Percentiles rank a stretch among this genome's conserved stretches.
phyloP scores from a whole-genome alignment of 2,329 filamentous ascomycete species.

The Triangularia setosa region DNA sequence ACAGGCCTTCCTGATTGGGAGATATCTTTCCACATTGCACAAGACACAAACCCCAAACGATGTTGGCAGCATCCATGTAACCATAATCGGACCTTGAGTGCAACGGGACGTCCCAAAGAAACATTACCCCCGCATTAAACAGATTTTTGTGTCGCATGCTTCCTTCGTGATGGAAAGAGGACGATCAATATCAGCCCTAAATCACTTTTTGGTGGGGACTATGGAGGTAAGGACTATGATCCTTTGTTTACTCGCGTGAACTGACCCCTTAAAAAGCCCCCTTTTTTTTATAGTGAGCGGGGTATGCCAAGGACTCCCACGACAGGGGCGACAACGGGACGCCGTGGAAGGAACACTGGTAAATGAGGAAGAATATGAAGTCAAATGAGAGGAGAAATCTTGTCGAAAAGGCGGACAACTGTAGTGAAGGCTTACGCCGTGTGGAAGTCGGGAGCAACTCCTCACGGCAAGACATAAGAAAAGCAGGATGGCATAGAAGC shows the following conservation, averaged over 20 bases:
- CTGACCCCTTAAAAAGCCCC: background rate
- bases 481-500: no score
- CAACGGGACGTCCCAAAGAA: background rate
- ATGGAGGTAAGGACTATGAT: background rate
- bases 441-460: no score
- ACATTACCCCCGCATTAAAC: background rate
- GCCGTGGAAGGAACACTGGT: no score
- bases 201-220: background rate
- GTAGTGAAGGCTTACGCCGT: no score
- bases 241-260: background rate
- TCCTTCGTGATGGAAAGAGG: background rate
- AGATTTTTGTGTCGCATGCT: no score
- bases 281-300: background rate
- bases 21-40: background rate
- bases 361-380: no score
- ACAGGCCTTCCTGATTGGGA: background rate
- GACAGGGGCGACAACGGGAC: background rate
- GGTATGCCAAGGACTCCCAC: background rate
- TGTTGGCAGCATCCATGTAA: background rate
- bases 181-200: background rate
- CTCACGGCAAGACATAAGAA: no score
- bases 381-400: background rate
- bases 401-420: no score
- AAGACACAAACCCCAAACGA: no score
- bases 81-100: background rate